Conservation (phyloP, 2,329 filamentous ascomycete genomes). For the Xylaria sp. region DNA sequence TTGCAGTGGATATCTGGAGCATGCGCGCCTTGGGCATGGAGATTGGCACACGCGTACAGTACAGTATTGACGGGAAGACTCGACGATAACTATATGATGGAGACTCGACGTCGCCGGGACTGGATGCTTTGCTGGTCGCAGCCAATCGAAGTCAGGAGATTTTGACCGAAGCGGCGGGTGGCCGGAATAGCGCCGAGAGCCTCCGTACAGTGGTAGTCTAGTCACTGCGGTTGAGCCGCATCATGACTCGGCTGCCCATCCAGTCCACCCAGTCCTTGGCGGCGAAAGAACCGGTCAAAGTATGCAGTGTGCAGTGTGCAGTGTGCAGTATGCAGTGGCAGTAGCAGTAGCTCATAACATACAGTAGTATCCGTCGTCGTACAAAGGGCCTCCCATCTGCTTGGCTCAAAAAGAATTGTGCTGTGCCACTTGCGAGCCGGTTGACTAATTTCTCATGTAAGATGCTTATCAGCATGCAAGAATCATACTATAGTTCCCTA, state of each 20-base stretch:
- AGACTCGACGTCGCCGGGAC: slow-evolving; percentile 18
- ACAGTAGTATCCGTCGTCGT: too few species aligned
- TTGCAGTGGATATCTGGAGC: slow-evolving; percentile 30
- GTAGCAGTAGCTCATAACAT: too few species aligned
- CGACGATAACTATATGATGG: slow-evolving; percentile 6
- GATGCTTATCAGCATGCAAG: neutral
- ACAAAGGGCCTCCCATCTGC: too few species aligned
- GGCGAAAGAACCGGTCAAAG: too few species aligned
- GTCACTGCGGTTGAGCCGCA: slow-evolving; percentile 33
- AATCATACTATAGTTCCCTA: neutral
- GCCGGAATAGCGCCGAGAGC: slow-evolving; percentile 36
- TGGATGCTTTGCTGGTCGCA: slow-evolving; percentile 9
- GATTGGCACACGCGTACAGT: slow-evolving; percentile 8
- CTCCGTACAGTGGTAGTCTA: too few species aligned
- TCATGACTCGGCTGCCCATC: slow-evolving; percentile 21
- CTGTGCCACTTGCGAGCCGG: too few species aligned
- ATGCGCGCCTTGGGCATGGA: slow-evolving; percentile 17
- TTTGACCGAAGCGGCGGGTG: slow-evolving; percentile 25
- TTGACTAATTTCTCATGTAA: slow-evolving; percentile 1
- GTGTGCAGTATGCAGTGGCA: too few species aligned
- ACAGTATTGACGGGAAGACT: neutral
- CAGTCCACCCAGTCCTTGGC: neutral
- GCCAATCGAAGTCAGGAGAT: slow-evolving; percentile 21
- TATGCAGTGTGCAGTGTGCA: too few species aligned
- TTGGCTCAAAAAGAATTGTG: neutral